phyloP scores from a whole-genome alignment of 352 stramenopile species.

The Globisporangium canariense region DNA sequence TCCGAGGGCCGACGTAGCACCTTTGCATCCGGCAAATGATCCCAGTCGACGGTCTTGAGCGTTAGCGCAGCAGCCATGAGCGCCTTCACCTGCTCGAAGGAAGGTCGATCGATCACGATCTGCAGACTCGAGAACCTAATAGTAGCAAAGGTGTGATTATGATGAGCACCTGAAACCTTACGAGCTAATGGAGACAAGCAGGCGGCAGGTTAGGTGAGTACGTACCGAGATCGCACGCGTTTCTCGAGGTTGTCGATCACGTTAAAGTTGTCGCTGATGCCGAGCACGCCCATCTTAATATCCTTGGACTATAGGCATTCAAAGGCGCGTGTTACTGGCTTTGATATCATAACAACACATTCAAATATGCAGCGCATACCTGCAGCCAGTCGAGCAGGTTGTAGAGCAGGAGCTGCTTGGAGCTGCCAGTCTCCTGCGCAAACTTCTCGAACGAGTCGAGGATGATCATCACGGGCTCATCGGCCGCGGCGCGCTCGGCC shows the following conservation, averaged over 20 bases:
- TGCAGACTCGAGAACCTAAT: conserved; percentile 79
- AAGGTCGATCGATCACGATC: conserved; percentile 60
- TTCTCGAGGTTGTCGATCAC: conserved; percentile 82
- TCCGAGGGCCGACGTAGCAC: conserved; percentile 16
- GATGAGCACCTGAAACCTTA: no score
- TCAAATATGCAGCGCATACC: conserved; percentile 15
- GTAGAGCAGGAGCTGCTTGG: conserved; percentile 83
- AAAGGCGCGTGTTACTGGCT: no score
- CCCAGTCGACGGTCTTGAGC: conserved; percentile 35
- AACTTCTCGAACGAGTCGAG: conserved; percentile 80
- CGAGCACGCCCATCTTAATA: conserved; percentile 78
- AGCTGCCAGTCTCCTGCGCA: conserved; percentile 46
- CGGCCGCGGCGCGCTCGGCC: conserved; percentile 37
- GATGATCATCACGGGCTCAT: conserved; percentile 64
- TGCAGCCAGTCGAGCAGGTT: conserved; percentile 85
- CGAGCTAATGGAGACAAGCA: no score
- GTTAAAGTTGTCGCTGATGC: conserved; percentile 77
- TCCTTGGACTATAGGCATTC: conserved; percentile 48
- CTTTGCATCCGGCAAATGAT: conserved; percentile 7
- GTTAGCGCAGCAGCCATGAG: conserved; percentile 42
- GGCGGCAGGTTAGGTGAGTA: no score
- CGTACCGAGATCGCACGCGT: conserved; percentile 67
- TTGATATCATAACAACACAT: no score
- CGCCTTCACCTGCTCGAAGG: conserved; percentile 48
- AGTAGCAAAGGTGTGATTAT: not conserved